These are phyloP conservation scores for Debaryomyces castellii DNA, from an alignment of 805 yeast genomes.

Conservation along the genomic window DNA sequence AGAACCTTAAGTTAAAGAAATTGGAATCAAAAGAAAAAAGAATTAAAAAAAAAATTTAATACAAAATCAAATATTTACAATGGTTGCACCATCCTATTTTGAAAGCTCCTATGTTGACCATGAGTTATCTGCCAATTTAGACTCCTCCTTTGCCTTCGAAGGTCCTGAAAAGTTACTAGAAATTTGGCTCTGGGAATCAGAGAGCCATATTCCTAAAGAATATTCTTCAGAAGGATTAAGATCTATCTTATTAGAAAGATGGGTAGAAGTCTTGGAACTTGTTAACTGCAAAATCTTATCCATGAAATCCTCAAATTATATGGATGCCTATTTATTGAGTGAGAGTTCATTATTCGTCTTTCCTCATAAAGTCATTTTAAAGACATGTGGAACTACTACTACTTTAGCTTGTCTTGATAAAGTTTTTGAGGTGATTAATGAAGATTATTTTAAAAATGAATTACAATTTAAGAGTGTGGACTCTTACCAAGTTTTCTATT, in stretches of 20 bases:
- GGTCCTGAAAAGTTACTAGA: conserved; percentile 96
- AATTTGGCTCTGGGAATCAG: conserved; percentile 74
- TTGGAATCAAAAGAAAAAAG: conserved; percentile 2
- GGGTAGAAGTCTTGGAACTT: conserved; percentile 73
- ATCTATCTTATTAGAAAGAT: conserved; percentile 59
- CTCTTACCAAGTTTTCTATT: conserved; percentile 76
- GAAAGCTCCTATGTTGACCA: conserved; percentile 67
- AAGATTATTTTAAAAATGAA: conserved; percentile 21
- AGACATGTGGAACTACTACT: conserved; percentile 96
- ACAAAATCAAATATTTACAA: conserved; percentile 10
- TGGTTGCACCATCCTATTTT: conserved; percentile 44
- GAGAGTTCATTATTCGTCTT: conserved; percentile 91
- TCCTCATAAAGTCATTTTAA: conserved; percentile 78
- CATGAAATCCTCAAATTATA: conserved; percentile 57
- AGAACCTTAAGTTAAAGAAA: neutral
- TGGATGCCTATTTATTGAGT: conserved; percentile 84
- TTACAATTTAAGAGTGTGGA: conserved; percentile 25
- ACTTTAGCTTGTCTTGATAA: conserved; percentile 74
- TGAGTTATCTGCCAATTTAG: conserved; percentile 72
- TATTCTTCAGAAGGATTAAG: conserved; percentile 51
- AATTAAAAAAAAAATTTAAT: conserved; percentile 1
- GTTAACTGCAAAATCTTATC: conserved; percentile 90
- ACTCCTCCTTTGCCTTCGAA: conserved; percentile 90
- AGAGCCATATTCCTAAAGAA: conserved; percentile 35
- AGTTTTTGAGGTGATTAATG: conserved; percentile 47